Percentiles rank a stretch among this genome's conserved stretches.
Conservation (phyloP, 75 land plant species). For the Pinus albicaulis region DNA sequence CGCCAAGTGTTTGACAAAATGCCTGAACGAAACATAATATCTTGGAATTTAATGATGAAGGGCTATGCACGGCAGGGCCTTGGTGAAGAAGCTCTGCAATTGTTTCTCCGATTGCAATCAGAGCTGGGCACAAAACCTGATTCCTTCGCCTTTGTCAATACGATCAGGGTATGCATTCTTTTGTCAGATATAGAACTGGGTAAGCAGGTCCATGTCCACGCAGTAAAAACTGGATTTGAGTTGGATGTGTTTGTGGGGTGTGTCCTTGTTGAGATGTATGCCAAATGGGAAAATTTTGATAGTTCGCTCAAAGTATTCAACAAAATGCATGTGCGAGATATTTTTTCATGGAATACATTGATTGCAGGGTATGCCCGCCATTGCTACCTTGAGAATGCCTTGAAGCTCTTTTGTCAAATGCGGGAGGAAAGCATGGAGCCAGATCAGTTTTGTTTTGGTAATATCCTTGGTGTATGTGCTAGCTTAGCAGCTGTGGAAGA, state of each 20-base stretch:
- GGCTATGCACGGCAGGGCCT: conserved; percentile 10
- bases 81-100: background rate
- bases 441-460: conserved; percentile 7
- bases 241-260: conserved; percentile 44
- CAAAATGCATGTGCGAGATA: conserved; percentile 43
- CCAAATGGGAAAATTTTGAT: conserved; percentile 20
- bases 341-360: conserved; percentile 62
- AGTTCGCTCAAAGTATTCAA: conserved; percentile 45
- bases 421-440: conserved; percentile 7
- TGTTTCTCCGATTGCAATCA: conserved; percentile 10
- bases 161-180: conserved; percentile 7
- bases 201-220: background rate
- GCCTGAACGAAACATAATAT: background rate
- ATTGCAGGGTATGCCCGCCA: conserved; percentile 33
- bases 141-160: conserved; percentile 9
- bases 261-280: conserved; percentile 42
- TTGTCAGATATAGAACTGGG: background rate
- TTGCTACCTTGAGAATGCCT: conserved; percentile 17
- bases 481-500: conserved; percentile 4
- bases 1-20: too few relatives aligned
- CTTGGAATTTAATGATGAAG: conserved; percentile 11
- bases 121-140: conserved; percentile 2
- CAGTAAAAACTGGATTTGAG: conserved; percentile 6
- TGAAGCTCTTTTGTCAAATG: conserved; percentile 40
- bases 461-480: conserved; percentile 10